These are phyloP conservation scores for Hydrangea macrophylla DNA, from an alignment of 148 eudicot genomes.

Conservation along the genomic window DNA sequence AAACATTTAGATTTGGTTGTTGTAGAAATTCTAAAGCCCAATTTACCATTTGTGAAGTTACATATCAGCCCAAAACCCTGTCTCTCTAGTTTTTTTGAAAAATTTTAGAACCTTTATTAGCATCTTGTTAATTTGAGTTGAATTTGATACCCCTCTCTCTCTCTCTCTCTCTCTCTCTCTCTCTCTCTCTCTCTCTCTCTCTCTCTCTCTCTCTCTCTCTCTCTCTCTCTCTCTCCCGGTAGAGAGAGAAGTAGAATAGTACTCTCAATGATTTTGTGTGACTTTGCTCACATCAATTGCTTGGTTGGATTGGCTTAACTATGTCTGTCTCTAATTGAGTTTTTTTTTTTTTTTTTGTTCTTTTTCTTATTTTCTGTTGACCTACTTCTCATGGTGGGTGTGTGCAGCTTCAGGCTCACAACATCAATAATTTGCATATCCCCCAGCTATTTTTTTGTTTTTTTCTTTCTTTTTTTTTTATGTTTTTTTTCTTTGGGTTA, in stretches of 20 bases:
- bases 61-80: not conserved
- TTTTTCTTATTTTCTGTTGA: too few species aligned
- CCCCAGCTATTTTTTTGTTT: not conserved
- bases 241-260: not conserved
- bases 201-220: not conserved
- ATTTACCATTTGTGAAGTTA: not conserved
- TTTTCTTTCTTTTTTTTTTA: not conserved
- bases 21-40: not conserved
- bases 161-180: not conserved
- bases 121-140: not conserved
- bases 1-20: not conserved
- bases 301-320: constrained; percentile 6
- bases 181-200: not conserved
- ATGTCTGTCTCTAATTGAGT: not conserved
- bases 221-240: not conserved
- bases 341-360: not conserved
- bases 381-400: not conserved
- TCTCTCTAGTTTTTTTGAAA: not conserved
- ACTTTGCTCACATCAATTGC: not conserved
- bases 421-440: not conserved
- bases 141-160: not conserved
- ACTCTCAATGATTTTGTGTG: not conserved
- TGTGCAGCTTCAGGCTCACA: not conserved
- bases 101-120: not conserved
- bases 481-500: not conserved